Evolutionary conservation across 2,329 filamentous ascomycete genomes (phyloP).

Genomic region (Onygenales sp.): DNA sequence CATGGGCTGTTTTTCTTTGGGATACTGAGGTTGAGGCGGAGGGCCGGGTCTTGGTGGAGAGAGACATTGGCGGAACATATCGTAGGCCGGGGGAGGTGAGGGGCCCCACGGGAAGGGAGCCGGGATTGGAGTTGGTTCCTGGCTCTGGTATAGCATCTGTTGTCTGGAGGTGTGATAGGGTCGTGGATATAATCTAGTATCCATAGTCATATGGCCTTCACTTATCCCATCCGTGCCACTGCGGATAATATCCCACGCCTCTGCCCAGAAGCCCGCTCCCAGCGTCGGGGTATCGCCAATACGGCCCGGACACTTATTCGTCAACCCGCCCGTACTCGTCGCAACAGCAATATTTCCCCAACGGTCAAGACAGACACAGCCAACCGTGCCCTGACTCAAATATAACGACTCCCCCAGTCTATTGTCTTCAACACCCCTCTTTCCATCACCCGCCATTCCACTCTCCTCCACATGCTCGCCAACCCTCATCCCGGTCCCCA

Average conservation of each 20-base stretch:
- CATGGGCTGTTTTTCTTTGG: background rate
- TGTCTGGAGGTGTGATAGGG: background rate
- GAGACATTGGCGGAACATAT: background rate
- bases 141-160: background rate
- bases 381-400: constrained; percentile 73
- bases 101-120: background rate
- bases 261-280: constrained; percentile 84
- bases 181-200: background rate
- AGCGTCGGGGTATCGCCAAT: constrained; percentile 79
- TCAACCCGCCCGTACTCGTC: constrained; percentile 65
- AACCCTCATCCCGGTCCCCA: constrained; percentile 2
- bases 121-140: background rate
- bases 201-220: background rate
- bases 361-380: constrained; percentile 71
- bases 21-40: constrained; percentile 3
- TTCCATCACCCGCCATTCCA: constrained; percentile 36
- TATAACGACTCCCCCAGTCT: constrained; percentile 52
- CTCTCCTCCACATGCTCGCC: constrained; percentile 1
- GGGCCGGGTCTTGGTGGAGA: constrained; percentile 5
- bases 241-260: constrained; percentile 57
- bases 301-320: constrained; percentile 77
- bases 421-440: constrained; percentile 14
- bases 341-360: constrained; percentile 62
- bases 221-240: constrained; percentile 9
- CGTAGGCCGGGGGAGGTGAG: background rate